phyloP scores from a whole-genome alignment of 2,329 filamentous ascomycete genomes.

The Nemania serpens region DNA sequence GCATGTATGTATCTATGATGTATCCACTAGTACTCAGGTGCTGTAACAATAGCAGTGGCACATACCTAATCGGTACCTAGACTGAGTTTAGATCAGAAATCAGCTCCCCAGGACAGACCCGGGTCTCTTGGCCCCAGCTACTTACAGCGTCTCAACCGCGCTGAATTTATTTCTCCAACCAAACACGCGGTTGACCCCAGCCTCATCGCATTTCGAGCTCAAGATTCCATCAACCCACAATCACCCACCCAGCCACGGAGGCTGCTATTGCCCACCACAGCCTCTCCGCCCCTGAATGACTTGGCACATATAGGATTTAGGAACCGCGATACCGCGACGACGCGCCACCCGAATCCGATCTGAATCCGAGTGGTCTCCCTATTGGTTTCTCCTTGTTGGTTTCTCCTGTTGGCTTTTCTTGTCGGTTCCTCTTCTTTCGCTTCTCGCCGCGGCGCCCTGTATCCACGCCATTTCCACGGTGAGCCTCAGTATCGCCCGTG shows the following conservation, averaged over 20 bases:
- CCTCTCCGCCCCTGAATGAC: constrained; percentile 29
- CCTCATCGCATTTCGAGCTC: constrained; percentile 33
- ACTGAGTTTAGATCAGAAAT: too few relatives aligned
- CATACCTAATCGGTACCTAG: too few relatives aligned
- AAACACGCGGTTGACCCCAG: constrained; percentile 42
- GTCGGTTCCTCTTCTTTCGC: too few relatives aligned
- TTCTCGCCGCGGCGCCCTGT: constrained; percentile 6
- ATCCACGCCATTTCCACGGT: constrained; percentile 28
- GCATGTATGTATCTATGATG: too few relatives aligned
- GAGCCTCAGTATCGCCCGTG: constrained; percentile 30
- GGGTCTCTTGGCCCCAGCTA: neutral
- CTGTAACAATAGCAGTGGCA: too few relatives aligned
- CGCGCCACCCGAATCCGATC: constrained; percentile 28
- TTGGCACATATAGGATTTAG: constrained; percentile 22
- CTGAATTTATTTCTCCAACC: constrained; percentile 46
- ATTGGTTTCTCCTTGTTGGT: too few relatives aligned
- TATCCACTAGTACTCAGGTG: too few relatives aligned
- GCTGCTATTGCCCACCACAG: constrained; percentile 18
- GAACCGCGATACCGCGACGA: constrained; percentile 22
- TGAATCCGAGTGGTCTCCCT: neutral
- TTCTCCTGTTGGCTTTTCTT: too few relatives aligned
- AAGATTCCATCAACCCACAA: constrained; percentile 28
- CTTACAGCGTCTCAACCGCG: constrained; percentile 31
- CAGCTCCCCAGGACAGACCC: too few relatives aligned
- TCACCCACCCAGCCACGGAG: constrained; percentile 5